Base-by-base conservation (phyloP, 1,284 basidiomycete species). In the Phaffia rhodozyma region DNA sequence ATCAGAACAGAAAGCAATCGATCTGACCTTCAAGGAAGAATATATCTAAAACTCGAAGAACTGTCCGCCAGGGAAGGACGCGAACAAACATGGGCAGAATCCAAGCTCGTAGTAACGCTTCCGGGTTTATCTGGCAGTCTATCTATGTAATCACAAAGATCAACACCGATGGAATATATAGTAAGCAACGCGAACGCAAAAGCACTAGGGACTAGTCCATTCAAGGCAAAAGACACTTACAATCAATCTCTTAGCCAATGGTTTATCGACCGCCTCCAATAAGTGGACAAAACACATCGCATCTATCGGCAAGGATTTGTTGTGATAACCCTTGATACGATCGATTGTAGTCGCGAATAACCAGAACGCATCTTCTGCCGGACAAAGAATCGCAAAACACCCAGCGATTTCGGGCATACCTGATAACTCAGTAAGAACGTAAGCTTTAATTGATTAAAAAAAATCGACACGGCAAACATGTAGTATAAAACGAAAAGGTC, bases 281-380 rank as follows among this genome's bases (percentile, higher is more conserved):
- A 87, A 82, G 49, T 83, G 84, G 58, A 80, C 81, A 70, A 96
- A 91, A 43, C 94, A 77, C 11, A 83, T 79, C 0, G 87, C 82
- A 70, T 94, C 90, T 11, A 91, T 83, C 67, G 89, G 86, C 67
- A 94, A 78, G 70, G 83, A 79, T 60, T 80, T 83, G 16, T 80
- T 74, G 73, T 89, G 94, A 74, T 92, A 92, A 3, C 86, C 81
- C 32, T 87, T 85, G 7, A 91, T 78, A 66, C 87, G 82, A 6
- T 83, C 81, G 11, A 89, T 81, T 70, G 96, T 86, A 3, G 89
- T 90, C 7, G 72, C 71, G 13, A 80, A 70, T 16, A 79, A 70
- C 90, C 89, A 96, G 72, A 97, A 97, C 0, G 89, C 87, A 67
- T 94, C 89, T 74, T 96, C 91, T 66, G 91, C 87, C 0, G 87